Base-by-base conservation (phyloP, 2,329 filamentous ascomycete species). In the Zalaria sp. region DNA sequence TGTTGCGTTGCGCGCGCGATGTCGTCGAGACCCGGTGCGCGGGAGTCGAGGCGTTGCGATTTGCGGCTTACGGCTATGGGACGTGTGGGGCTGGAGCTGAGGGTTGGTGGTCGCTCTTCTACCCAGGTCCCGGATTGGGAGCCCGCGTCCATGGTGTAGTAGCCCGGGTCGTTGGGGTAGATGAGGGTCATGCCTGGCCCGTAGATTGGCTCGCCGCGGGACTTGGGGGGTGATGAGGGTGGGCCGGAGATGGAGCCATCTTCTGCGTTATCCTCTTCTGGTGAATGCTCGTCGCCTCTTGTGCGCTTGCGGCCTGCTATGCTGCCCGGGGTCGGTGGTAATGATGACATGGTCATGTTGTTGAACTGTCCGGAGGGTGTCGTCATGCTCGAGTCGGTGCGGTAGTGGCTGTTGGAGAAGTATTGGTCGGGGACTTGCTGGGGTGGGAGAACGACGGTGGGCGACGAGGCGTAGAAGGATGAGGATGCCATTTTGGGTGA, bases 141-240 rank as follows among this genome's bases (percentile, higher is more conserved):
- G 54, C 71, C 71, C 43, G 76, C 75, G 44, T 79, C 72, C 47
- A 74, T 65, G 49, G 73, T 63, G 28, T 44, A 44, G 51, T 77
- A 80, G 53, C 71, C 68, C 58, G 62, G 63, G 41, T 67, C 65
- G 42, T 67, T 69, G 42, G 77, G 74, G 56, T 82, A 83, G 61
- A 83, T 77, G 54, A 84, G 70, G 3, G 72, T 75, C 80, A 83
- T 86, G 48, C 81, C 81, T 42, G 77, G 75, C 44, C 81, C 81
- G 49, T 80, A 82, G 50, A 78, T 64, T 67, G 79, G 82, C 52
- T 79, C 75, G 40, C 77, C 71, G 57, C 79, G 77, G 11, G 72
- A 64, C 54, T 75, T 73, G 38, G 70, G 65, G 50, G 70, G 64
- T 37, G 64, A 54, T 45, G 47, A 64, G 57, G 44, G 38, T 37